Conservation (phyloP, 164 flowering plant genomes). For the grape (Vitis vinifera) region ASM3070453v1 NC_081805.1:7350501-7351000, state of each 20-base stretch:
- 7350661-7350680: conserved; percentile 38
- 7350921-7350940: conserved; percentile 73
- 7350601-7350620: background rate
- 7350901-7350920: conserved; percentile 21
- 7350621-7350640: conserved; percentile 34
- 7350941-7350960: conserved; percentile 67
- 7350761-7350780: conserved; percentile 17
- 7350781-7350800: conserved; percentile 22
- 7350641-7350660: conserved; percentile 46
- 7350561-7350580: conserved; percentile 19
- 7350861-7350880: conserved; percentile 43
- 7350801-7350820: conserved; percentile 20
- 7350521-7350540: conserved; percentile 32
- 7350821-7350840: conserved; percentile 32
- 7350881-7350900: conserved; percentile 6
- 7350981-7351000: conserved; percentile 68
- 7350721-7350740: conserved; percentile 18
- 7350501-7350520: conserved; percentile 21
- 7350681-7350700: conserved; percentile 20
- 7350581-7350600: conserved; percentile 4
- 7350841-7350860: conserved; percentile 68
- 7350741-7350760: conserved; percentile 16
- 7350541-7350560: conserved; percentile 37
- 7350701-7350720: conserved; percentile 24
- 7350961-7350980: conserved; percentile 69